Percentiles rank a stretch among this genome's conserved stretches.
phyloP scores from a whole-genome alignment of 371 early-diverging fungal species.

The Phascolomyces articulosus region DNA sequence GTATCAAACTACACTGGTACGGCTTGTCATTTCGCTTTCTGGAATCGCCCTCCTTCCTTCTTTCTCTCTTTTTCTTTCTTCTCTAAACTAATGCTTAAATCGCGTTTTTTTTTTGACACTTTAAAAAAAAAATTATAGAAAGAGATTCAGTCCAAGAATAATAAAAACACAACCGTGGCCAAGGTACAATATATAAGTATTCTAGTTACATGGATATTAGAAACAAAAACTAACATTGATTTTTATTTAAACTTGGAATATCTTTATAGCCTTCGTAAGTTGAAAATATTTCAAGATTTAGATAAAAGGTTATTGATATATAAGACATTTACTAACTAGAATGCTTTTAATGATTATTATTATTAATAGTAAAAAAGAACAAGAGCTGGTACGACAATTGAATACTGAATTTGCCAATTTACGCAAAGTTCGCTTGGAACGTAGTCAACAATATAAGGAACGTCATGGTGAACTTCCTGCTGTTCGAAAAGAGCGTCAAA shows the following conservation, averaged over 20 bases:
- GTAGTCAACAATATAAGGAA: conserved; percentile 9
- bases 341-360: too few species aligned
- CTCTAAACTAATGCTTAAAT: not conserved
- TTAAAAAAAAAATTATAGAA: not conserved
- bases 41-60: not conserved
- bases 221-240: not conserved
- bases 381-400: conserved; percentile 2
- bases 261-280: not conserved
- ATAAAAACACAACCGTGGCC: not conserved
- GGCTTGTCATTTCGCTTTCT: not conserved
- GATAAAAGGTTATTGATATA: too few species aligned
- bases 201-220: not conserved
- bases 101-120: too few species aligned
- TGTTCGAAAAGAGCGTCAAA: conserved; percentile 18
- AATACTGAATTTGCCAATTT: conserved; percentile 15
- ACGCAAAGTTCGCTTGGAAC: conserved; percentile 13
- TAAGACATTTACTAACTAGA: too few species aligned
- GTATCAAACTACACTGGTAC: conserved; percentile 13
- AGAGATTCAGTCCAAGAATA: conserved; percentile 3
- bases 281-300: not conserved
- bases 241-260: not conserved
- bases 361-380: not conserved
- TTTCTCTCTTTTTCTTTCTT: not conserved
- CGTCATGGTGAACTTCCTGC: conserved; percentile 1
- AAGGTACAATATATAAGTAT: not conserved